These are phyloP conservation scores for Schoenoplectus triqueter DNA, from an alignment of 202 grass and related monocot genomes.

Conservation along the genomic window DNA sequence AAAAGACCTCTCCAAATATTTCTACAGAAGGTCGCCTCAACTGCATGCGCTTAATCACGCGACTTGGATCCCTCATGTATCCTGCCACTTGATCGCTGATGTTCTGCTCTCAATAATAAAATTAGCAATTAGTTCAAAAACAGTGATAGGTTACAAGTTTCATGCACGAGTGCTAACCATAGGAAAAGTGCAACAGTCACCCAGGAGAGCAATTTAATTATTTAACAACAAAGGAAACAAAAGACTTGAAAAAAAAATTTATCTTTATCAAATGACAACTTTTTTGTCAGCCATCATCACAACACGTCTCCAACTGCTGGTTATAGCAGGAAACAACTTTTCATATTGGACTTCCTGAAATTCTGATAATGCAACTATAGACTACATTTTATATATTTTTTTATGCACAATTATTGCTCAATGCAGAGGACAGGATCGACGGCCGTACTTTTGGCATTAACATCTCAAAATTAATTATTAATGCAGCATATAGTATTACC, in stretches of 20 bases:
- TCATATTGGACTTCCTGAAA: not conserved
- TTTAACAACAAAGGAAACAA: not conserved
- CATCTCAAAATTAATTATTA: not conserved
- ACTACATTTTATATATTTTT: not conserved
- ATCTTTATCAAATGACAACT: not conserved
- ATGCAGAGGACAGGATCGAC: not conserved
- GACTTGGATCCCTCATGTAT: constrained; percentile 93
- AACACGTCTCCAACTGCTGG: not conserved
- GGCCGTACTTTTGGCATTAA: not conserved
- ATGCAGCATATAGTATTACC: not conserved
- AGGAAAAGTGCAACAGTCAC: not conserved
- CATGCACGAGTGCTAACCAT: not conserved
- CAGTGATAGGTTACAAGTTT: not conserved
- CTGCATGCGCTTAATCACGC: constrained; percentile 87
- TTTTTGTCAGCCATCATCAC: not conserved
- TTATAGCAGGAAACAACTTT: not conserved
- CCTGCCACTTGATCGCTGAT: constrained; percentile 90
- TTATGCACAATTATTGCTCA: not conserved
- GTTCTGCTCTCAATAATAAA: constrained; percentile 50
- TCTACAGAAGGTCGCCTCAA: constrained; percentile 56
- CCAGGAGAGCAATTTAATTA: not conserved
- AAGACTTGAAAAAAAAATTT: not conserved
- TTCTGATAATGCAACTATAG: not conserved
- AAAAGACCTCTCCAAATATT: constrained; percentile 68
- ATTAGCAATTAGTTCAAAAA: not conserved